Base-by-base conservation (phyloP, 2,329 filamentous ascomycete genomes). In the Ophiostoma tasmaniense region DNA sequence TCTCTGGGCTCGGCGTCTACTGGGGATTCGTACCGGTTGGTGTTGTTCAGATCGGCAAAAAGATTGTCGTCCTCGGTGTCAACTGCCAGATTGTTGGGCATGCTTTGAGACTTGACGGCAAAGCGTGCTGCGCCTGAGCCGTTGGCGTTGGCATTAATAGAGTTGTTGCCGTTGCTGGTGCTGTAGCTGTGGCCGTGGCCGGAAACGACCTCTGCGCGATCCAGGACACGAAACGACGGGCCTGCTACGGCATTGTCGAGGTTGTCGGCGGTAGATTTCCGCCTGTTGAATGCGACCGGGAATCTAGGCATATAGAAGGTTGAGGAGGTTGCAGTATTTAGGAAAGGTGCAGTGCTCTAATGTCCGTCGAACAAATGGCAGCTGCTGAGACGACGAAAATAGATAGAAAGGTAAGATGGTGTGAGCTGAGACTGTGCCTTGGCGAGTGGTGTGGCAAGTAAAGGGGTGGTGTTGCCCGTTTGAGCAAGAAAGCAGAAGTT, bases 251-350 rank as follows among this genome's bases (percentile, higher is more conserved):
- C 83, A 83, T 86, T 81, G 71, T 85, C 82, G 71, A 83, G 77
- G 72, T 82, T 84, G 72, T 85, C 82, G 71, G 82, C 83, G 81
- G 83, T 82, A 72, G 84, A 85, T 80, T 84, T 87, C 81, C 85
- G 85, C 83, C 83, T 81, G 75, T 79, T 81, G 72, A 87, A 87
- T 72, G 82, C 79, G 76, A 84, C 83, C 71, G 84, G 83, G 77
- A 88, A 87, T 79, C 83, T 86, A 85, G 84, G 84, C 85, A 88
- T 88, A 78, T 82, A 82, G 80, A 78, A 76, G 3, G 65, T 39
- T 28, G 42, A 3, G 3, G 33, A 33, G 17, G 33, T 22, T 22
- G 33, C 11, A 5, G 33, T n/a, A 35, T 64, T 39, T 13, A 11
- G 35, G 35, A 39, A 64, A 11, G 37, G 5, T 65, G 20, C 33